Conservation (phyloP, 192 early-diverging fungal genomes). For the Allomyces macrogynus region DNA sequence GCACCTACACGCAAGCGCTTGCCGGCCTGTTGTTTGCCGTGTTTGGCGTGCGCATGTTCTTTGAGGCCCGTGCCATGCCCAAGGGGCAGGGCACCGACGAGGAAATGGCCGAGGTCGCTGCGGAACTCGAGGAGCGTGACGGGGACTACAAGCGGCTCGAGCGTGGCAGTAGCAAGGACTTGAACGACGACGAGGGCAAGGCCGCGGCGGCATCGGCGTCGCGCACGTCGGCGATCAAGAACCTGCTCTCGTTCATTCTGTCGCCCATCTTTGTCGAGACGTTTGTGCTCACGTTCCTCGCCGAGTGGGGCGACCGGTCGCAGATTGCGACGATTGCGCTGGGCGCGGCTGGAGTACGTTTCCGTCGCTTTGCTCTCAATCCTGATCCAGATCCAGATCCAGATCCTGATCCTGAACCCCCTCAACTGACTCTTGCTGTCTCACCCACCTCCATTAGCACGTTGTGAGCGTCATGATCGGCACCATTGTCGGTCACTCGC, state of each 20-base stretch:
- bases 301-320: conserved; percentile 94
- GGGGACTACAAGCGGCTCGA: conserved; percentile 17
- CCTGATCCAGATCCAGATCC: too few species aligned
- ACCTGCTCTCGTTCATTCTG: conserved; percentile 53
- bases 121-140: conserved; percentile 66
- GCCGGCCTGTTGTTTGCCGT: conserved; percentile 75
- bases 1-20: conserved; percentile 61
- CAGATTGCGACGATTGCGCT: conserved; percentile 93
- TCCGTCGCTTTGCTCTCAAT: not conserved
- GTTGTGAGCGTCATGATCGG: conserved; percentile 80
- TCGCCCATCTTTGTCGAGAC: conserved; percentile 90
- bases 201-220: not conserved
- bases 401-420: too few species aligned
- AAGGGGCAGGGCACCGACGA: conserved; percentile 40
- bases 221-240: conserved; percentile 11
- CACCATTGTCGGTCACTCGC: conserved; percentile 67
- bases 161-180: conserved; percentile 2
- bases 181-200: conserved; percentile 7
- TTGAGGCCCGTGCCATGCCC: conserved; percentile 61
- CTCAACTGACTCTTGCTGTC: not conserved
- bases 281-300: conserved; percentile 89
- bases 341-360: conserved; percentile 62
- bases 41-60: conserved; percentile 79
- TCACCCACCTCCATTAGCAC: conserved; percentile 28
- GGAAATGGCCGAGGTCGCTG: conserved; percentile 79